A percentile compares a stretch with the other conserved stretches of the same genome.
These are phyloP conservation scores for Lactarius psammicola DNA, from an alignment of 768 basidiomycete genomes.

Conservation along the genomic window DNA sequence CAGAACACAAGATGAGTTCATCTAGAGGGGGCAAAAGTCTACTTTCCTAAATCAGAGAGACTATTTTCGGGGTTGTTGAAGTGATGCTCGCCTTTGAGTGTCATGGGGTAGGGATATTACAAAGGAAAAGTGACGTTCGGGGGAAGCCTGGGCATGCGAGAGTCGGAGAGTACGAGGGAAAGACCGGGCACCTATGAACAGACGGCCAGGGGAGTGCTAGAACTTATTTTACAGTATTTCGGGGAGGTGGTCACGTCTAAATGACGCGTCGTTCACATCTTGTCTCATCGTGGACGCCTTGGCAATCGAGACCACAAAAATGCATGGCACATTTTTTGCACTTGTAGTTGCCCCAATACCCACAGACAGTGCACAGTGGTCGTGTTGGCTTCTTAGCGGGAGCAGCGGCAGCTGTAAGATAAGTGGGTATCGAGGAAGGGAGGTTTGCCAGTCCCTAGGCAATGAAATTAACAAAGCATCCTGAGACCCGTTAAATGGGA, in stretches of 20 bases:
- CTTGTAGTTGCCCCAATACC: constrained; percentile 78
- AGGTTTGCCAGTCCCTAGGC: constrained; percentile 56
- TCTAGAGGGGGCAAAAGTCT: background rate
- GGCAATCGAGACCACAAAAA: constrained; percentile 74
- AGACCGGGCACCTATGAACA: background rate
- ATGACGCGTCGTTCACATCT: constrained; percentile 74
- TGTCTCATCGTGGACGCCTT: constrained; percentile 72
- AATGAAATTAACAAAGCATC: background rate
- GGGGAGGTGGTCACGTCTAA: constrained; percentile 33
- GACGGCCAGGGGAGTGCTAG: background rate
- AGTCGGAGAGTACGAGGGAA: background rate
- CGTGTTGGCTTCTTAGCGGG: constrained; percentile 64
- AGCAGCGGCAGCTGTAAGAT: constrained; percentile 66
- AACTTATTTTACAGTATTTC: background rate
- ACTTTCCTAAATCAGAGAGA: background rate
- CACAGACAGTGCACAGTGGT: constrained; percentile 80
- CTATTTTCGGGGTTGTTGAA: background rate
- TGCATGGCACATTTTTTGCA: constrained; percentile 76
- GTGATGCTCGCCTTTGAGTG: background rate
- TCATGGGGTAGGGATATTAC: background rate
- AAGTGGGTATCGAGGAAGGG: constrained; percentile 56
- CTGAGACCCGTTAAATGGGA: background rate
- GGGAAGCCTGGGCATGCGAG: background rate
- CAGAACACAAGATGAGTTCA: background rate
- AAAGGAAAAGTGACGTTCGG: background rate